Evolutionary conservation across 345 rosid species (phyloP).

Genomic region (Arabis alpina): DNA sequence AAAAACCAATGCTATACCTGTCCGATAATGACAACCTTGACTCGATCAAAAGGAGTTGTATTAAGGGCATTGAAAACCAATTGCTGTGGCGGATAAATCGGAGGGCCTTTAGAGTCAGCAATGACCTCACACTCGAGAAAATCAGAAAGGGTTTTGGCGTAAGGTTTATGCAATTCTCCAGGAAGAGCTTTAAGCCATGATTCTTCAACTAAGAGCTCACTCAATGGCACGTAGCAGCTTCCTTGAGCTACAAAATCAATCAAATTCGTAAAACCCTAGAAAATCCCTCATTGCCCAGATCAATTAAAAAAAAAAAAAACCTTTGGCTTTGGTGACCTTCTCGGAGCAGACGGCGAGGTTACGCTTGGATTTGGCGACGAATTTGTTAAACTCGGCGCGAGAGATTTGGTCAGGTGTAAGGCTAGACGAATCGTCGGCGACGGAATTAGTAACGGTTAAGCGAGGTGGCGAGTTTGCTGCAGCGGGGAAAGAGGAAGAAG

Average conservation of each 20-base stretch:
- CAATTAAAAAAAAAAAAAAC: slow-evolving; percentile 29
- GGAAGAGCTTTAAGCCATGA: slow-evolving; percentile 77
- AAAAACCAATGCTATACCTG: slow-evolving; percentile 48
- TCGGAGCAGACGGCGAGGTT: slow-evolving; percentile 71
- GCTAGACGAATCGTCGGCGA: slow-evolving; percentile 39
- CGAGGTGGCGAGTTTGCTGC: slow-evolving; percentile 33
- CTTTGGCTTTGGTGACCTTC: slow-evolving; percentile 57
- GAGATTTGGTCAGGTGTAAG: slow-evolving; percentile 59
- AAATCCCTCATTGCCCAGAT: not conserved
- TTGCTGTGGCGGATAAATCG: slow-evolving; percentile 78
- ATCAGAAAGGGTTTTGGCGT: slow-evolving; percentile 59
- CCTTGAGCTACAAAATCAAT: slow-evolving; percentile 46
- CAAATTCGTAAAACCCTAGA: not conserved
- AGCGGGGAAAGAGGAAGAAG: slow-evolving; percentile 42
- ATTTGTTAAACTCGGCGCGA: slow-evolving; percentile 66
- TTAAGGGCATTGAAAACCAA: slow-evolving; percentile 86
- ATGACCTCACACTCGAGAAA: slow-evolving; percentile 65
- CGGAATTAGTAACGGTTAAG: slow-evolving; percentile 24
- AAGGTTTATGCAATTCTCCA: slow-evolving; percentile 71
- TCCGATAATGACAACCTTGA: slow-evolving; percentile 88
- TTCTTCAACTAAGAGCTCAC: slow-evolving; percentile 83
- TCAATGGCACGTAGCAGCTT: slow-evolving; percentile 56
- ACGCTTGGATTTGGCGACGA: slow-evolving; percentile 67
- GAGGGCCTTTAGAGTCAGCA: slow-evolving; percentile 30
- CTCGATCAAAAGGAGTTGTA: slow-evolving; percentile 70